Conservation (phyloP, 176 grass and related monocot species). For the Avena insularis region DNA sequence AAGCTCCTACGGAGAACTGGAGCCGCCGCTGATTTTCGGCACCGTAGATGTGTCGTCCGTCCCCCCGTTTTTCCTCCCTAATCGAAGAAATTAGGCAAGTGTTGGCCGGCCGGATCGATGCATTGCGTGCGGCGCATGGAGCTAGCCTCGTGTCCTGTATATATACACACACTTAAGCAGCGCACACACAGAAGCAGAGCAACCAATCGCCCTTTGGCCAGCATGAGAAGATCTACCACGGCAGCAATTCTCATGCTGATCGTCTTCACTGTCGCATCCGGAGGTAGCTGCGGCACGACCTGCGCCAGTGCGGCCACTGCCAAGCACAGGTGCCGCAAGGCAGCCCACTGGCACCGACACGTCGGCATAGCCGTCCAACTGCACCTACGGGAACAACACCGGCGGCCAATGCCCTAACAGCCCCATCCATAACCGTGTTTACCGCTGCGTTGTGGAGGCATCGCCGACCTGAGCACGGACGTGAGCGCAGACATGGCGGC, state of each 20-base stretch:
- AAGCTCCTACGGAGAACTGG: background rate
- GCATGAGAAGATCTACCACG: background rate
- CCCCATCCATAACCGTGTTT: background rate
- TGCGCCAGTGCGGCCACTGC: background rate
- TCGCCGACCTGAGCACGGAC: too few relatives aligned
- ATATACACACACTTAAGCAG: too few relatives aligned
- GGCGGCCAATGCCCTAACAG: constrained; percentile 45
- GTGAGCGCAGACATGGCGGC: too few relatives aligned
- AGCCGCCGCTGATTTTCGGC: background rate
- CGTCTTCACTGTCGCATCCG: background rate
- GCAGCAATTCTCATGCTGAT: constrained; percentile 21
- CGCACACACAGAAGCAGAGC: background rate
- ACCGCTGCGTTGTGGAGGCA: too few relatives aligned
- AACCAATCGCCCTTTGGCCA: background rate
- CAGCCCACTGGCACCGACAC: constrained; percentile 16
- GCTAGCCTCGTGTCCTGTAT: too few relatives aligned
- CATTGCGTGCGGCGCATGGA: too few relatives aligned
- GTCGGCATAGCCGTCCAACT: constrained; percentile 47
- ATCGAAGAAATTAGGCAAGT: background rate
- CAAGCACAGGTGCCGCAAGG: background rate
- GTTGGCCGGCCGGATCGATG: background rate
- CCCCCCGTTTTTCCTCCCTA: background rate
- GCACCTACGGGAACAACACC: constrained; percentile 50
- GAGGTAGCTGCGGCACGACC: background rate
- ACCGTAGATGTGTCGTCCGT: background rate